These are phyloP conservation scores for Ehretia macrophylla DNA, from an alignment of 257 asterid species.

Conservation along the genomic window DNA sequence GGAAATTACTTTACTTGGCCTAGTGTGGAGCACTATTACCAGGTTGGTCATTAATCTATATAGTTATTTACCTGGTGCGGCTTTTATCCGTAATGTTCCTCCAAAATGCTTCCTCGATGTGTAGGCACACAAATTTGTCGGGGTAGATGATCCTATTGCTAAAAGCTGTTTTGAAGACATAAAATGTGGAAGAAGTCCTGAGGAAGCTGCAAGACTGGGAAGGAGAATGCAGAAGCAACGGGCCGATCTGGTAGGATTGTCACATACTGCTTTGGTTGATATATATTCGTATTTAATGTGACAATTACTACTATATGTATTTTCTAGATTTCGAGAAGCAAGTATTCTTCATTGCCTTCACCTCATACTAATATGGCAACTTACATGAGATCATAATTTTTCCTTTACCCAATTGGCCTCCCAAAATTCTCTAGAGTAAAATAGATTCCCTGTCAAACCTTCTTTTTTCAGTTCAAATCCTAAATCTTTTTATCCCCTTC, in stretches of 20 bases:
- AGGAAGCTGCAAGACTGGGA: constrained; percentile 97
- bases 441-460: no score
- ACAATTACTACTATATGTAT: neutral
- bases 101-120: constrained; percentile 12
- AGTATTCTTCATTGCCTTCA: neutral
- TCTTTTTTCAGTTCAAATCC: no score
- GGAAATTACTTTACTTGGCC: constrained; percentile 64
- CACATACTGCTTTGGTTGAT: neutral
- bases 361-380: neutral
- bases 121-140: constrained; percentile 84
- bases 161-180: constrained; percentile 50
- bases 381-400: no score
- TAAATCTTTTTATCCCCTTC: no score
- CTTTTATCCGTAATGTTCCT: constrained; percentile 6
- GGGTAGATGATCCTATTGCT: constrained; percentile 59
- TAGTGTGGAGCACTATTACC: constrained; percentile 97
- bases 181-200: constrained; percentile 78
- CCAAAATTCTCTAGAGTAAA: no score
- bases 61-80: neutral
- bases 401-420: no score
- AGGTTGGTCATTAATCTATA: constrained; percentile 40
- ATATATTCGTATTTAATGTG: neutral
- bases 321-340: neutral
- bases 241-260: constrained; percentile 62
- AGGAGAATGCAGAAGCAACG: constrained; percentile 72